Conservation (phyloP, 2,329 filamentous ascomycete species). For the Xylariaceae sp. region DNA sequence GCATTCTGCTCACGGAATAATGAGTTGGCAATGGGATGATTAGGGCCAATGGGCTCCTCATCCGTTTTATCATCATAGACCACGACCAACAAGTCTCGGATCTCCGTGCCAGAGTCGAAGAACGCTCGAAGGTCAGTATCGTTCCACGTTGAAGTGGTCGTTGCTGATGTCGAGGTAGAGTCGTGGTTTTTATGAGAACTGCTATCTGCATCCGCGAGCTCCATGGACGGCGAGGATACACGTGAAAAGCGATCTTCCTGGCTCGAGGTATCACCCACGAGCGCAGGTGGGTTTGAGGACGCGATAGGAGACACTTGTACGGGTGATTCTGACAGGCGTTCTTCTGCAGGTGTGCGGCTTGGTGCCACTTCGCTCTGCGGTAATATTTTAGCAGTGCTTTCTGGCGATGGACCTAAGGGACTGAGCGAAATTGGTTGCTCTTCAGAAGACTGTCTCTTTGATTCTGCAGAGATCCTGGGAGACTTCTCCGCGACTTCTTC, state of each 20-base stretch:
- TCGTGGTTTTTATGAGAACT: slow-evolving; percentile 41
- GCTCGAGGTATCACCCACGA: slow-evolving; percentile 66
- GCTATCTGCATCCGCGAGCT: slow-evolving; percentile 46
- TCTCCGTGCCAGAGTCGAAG: slow-evolving; percentile 82
- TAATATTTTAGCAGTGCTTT: slow-evolving; percentile 35
- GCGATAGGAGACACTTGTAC: slow-evolving; percentile 57
- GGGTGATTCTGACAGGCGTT: slow-evolving; percentile 62
- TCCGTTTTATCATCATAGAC: slow-evolving; percentile 92
- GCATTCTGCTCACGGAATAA: slow-evolving; percentile 85
- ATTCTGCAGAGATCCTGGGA: slow-evolving; percentile 22
- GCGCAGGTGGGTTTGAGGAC: slow-evolving; percentile 54
- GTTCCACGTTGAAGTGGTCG: slow-evolving; percentile 68
- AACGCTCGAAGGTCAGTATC: slow-evolving; percentile 81
- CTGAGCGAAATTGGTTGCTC: slow-evolving; percentile 32
- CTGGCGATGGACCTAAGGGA: slow-evolving; percentile 39
- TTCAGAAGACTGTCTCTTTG: slow-evolving; percentile 26
- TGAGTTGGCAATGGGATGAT: slow-evolving; percentile 76
- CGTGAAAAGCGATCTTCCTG: slow-evolving; percentile 61
- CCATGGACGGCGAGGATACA: slow-evolving; percentile 59
- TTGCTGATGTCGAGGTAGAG: slow-evolving; percentile 51
- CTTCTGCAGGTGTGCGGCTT: slow-evolving; percentile 30
- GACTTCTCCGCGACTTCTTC: slow-evolving; percentile 36
- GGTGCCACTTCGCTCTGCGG: slow-evolving; percentile 33
- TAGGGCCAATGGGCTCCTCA: slow-evolving; percentile 69
- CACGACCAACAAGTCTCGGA: slow-evolving; percentile 82